Percentiles rank a stretch among this genome's conserved stretches.
These are phyloP conservation scores for Dictyostelium capitatum DNA, from an alignment of 78 protist genomes.

Conservation along the genomic window DNA sequence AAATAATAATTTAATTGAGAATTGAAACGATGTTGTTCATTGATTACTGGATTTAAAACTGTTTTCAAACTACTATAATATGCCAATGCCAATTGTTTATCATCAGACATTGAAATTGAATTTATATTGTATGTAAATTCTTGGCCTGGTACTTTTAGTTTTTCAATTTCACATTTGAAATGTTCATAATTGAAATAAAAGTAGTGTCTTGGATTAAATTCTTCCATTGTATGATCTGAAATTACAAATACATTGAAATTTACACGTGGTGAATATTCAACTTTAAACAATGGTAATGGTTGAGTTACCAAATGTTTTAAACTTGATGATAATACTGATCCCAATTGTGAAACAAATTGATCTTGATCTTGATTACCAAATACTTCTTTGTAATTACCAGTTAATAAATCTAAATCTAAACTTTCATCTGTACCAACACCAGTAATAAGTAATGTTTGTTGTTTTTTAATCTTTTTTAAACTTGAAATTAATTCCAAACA, in stretches of 20 bases:
- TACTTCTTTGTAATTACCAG: conserved; percentile 45
- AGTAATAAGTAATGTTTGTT: not conserved
- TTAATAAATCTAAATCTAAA: conserved; percentile 33
- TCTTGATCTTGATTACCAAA: conserved; percentile 30
- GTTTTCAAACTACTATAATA: conserved; percentile 50
- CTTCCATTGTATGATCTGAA: conserved; percentile 36
- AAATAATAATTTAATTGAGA: conserved; percentile 49
- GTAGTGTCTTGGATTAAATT: conserved; percentile 56
- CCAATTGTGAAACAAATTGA: conserved; percentile 47
- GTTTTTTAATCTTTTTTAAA: not conserved
- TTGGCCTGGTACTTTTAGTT: conserved; percentile 57
- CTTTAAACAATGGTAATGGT: conserved; percentile 74
- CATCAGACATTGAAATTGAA: conserved; percentile 63
- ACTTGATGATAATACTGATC: conserved; percentile 56
- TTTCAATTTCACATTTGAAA: conserved; percentile 66
- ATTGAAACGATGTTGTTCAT: conserved; percentile 38
- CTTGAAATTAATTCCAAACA: not conserved
- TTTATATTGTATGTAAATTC: conserved; percentile 65
- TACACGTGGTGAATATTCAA: conserved; percentile 31
- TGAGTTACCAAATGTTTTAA: conserved; percentile 56
- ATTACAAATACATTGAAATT: conserved; percentile 62
- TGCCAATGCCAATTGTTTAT: conserved; percentile 53
- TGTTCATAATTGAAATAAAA: conserved; percentile 60
- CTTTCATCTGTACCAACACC: not conserved
- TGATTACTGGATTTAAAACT: conserved; percentile 22